These are phyloP conservation scores for Russula dissimulans DNA, from an alignment of 768 basidiomycete genomes.

Conservation along the genomic window DNA sequence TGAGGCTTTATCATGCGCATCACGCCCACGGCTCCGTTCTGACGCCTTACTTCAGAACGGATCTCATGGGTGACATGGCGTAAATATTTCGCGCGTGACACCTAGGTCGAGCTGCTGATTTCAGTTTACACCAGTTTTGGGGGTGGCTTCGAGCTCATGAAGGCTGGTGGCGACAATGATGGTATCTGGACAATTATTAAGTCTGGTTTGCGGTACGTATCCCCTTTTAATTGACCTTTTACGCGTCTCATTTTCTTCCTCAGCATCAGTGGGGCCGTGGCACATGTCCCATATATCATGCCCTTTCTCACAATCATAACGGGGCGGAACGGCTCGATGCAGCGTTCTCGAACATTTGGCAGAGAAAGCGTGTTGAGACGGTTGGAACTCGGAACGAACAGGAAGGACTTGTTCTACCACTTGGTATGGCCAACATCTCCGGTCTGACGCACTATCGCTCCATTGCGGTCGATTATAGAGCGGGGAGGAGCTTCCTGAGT, in stretches of 20 bases:
- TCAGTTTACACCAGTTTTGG: too few species aligned
- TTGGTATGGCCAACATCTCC: conserved; percentile 23
- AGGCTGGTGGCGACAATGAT: too few species aligned
- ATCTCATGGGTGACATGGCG: too few species aligned
- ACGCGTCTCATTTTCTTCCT: not conserved
- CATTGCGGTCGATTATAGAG: not conserved
- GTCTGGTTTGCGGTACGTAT: not conserved
- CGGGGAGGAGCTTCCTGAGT: conserved; percentile 5
- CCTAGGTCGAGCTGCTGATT: too few species aligned
- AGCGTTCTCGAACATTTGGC: not conserved
- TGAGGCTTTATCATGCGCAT: conserved; percentile 18
- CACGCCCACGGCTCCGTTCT: too few species aligned
- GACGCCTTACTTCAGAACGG: too few species aligned
- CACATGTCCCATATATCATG: not conserved
- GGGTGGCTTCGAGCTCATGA: too few species aligned
- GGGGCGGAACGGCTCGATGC: not conserved
- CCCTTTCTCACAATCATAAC: not conserved
- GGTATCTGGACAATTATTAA: not conserved
- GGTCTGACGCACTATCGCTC: not conserved
- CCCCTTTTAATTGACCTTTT: too few species aligned
- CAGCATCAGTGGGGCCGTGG: not conserved
- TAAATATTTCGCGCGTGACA: too few species aligned
- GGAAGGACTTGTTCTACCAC: conserved; percentile 33
- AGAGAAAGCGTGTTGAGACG: not conserved
- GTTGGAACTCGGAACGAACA: not conserved